Evolutionary conservation across 164 flowering plant species (phyloP).

Genomic region (Stephania cephalantha): DNA sequence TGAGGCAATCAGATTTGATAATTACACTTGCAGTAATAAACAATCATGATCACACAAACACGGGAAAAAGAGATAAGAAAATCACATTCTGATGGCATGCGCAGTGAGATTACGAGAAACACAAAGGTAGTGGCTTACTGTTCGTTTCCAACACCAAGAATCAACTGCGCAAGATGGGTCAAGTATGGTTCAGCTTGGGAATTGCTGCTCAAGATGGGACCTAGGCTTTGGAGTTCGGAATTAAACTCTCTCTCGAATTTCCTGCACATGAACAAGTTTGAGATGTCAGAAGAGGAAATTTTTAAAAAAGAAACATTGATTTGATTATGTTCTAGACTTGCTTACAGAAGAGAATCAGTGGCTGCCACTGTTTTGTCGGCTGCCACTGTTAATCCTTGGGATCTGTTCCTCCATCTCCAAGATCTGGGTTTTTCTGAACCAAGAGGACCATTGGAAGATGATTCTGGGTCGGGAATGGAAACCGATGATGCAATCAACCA

Average conservation of each 20-base stretch:
- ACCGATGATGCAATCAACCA: constrained; percentile 78
- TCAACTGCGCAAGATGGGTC: constrained; percentile 92
- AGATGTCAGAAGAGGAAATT: neutral
- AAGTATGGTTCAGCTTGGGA: constrained; percentile 88
- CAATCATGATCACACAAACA: neutral
- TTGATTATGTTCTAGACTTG: neutral
- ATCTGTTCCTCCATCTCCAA: constrained; percentile 35
- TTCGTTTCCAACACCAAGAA: constrained; percentile 69
- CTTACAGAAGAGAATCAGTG: constrained; percentile 73
- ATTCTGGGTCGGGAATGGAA: constrained; percentile 37
- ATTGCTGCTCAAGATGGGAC: constrained; percentile 69
- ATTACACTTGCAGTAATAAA: neutral
- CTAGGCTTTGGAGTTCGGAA: constrained; percentile 68
- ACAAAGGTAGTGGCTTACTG: constrained; percentile 17
- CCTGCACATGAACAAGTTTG: constrained; percentile 34
- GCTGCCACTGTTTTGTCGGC: constrained; percentile 34
- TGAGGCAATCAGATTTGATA: neutral
- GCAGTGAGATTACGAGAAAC: neutral
- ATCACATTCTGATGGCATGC: neutral
- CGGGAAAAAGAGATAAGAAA: neutral
- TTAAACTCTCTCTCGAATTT: constrained; percentile 89
- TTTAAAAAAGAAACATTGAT: neutral
- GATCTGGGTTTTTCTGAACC: constrained; percentile 27
- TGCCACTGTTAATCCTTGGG: constrained; percentile 29
- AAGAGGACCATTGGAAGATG: constrained; percentile 17